Evolutionary conservation across 139 green algal species (phyloP), one percentile per base, ranked within the genome.

Genomic region (Dunaliella primolecta): DNA sequence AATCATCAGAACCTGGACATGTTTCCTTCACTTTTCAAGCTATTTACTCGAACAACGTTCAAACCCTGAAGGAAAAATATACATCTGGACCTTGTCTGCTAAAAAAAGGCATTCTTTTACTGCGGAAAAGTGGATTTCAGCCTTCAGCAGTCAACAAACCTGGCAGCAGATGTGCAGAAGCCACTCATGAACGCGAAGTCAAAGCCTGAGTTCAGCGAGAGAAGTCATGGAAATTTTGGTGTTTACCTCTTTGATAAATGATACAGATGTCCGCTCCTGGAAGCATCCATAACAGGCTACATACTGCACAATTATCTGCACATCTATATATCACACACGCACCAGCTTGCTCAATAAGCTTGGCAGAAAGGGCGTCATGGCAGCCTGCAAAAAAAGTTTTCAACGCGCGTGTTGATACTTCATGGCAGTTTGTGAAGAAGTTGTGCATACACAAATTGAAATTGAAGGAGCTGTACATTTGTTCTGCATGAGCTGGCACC

Each of bases 101-200:
- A 64, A 64, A 64, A 25, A 64, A 64, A 64, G 46, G n/a, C n/a
- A n/a, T n/a, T n/a, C n/a, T n/a, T n/a, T n/a, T n/a, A n/a, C n/a
- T n/a, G n/a, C n/a, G n/a, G n/a, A n/a, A n/a, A n/a, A n/a, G n/a
- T n/a, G n/a, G n/a, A n/a, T n/a, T n/a, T n/a, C n/a, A n/a, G n/a
- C n/a, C n/a, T n/a, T n/a, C n/a, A n/a, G n/a, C n/a, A n/a, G 46
- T 25, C 15, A 33, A 38, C 75, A 37, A 31, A 80, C 75, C 75
- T 84, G 0, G 93, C 92, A 0, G 87, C 95, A 1, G 94, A 85
- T 0, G 94, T 94, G 80, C 92, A 94, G 87, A 98, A 98, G 38
- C 96, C 96, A 33, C 79, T 91, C 94, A 98, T 97, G 87, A 98
- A 98, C 1, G 94, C 89, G 76, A 95, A 93, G 1, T 90, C 85